Evolutionary conservation across 805 yeast species (phyloP).

Genomic region (Ogataea saltuana): DNA sequence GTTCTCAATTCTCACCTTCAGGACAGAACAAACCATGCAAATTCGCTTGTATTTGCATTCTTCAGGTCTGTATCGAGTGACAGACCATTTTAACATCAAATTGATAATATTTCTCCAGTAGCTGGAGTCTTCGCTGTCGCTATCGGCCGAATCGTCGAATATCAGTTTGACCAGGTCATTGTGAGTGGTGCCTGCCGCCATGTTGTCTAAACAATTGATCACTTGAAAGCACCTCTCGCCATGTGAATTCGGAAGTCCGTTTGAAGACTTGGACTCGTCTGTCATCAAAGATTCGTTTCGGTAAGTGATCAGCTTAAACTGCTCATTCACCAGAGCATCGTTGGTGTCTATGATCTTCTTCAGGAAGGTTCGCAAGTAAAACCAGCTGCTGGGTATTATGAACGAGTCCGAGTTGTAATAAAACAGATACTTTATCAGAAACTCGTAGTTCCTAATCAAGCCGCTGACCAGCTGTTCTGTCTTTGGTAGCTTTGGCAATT

Average conservation of each 20-base stretch:
- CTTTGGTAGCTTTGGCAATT: slow-evolving; percentile 18
- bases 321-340: slow-evolving; percentile 41
- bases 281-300: slow-evolving; percentile 72
- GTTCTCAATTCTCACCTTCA: slow-evolving; percentile 26
- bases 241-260: slow-evolving; percentile 14
- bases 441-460: slow-evolving; percentile 29
- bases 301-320: slow-evolving; percentile 59
- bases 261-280: slow-evolving; percentile 35
- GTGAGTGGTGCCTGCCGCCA: slow-evolving; percentile 17
- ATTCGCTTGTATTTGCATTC: slow-evolving; percentile 23
- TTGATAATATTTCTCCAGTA: slow-evolving; percentile 31
- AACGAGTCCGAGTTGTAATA: slow-evolving; percentile 57
- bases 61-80: slow-evolving; percentile 26
- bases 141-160: slow-evolving; percentile 27
- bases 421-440: slow-evolving; percentile 44
- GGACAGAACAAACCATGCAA: slow-evolving; percentile 27
- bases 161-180: slow-evolving; percentile 23
- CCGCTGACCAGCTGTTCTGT: slow-evolving; percentile 21
- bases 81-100: slow-evolving; percentile 34
- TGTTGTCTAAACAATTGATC: slow-evolving; percentile 32
- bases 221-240: slow-evolving; percentile 23
- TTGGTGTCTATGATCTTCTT: slow-evolving; percentile 40
- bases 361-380: slow-evolving; percentile 48
- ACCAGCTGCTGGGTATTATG: slow-evolving; percentile 66
- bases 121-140: slow-evolving; percentile 14